Evolutionary conservation across 495 filamentous ascomycete genomes (phyloP).

Genomic region (Physcia stellaris): DNA sequence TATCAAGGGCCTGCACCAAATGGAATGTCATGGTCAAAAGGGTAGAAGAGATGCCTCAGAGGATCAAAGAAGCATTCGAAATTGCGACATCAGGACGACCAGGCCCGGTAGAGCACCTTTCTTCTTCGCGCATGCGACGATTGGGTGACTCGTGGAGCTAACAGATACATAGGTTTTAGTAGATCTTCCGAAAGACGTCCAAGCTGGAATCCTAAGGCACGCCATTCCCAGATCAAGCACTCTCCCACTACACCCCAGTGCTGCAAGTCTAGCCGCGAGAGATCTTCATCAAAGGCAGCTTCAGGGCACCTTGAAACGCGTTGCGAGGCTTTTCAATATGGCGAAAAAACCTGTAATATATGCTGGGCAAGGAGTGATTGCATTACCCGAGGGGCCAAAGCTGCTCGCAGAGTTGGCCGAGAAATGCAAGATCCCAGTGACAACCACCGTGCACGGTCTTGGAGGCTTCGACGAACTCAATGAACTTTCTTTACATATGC

Average conservation of each 20-base stretch:
- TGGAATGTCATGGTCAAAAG: constrained; percentile 53
- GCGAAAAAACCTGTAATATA: constrained; percentile 47
- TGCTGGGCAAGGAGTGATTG: constrained; percentile 44
- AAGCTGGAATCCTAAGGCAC: constrained; percentile 33
- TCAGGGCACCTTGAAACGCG: constrained; percentile 33
- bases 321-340: constrained; percentile 43
- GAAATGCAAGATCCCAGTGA: constrained; percentile 46
- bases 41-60: constrained; percentile 41
- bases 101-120: no score
- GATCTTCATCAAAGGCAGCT: constrained; percentile 34
- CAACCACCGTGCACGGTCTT: constrained; percentile 51
- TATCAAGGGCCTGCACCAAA: constrained; percentile 44
- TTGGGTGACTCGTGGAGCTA: no score
- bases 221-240: constrained; percentile 41
- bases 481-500: constrained; percentile 45
- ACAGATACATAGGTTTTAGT: no score
- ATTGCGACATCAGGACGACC: constrained; percentile 45
- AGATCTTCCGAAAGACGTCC: constrained; percentile 48
- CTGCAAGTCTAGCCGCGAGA: constrained; percentile 37
- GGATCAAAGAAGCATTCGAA: constrained; percentile 50
- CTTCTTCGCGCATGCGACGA: no score
- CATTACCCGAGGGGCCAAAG: constrained; percentile 33
- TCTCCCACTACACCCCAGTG: constrained; percentile 41
- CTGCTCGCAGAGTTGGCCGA: constrained; percentile 42
- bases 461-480: constrained; percentile 49